A percentile compares a stretch with the other conserved stretches of the same genome.
Conservation (phyloP, 2,329 filamentous ascomycete genomes). For the Botrytis sinoallii region DNA sequence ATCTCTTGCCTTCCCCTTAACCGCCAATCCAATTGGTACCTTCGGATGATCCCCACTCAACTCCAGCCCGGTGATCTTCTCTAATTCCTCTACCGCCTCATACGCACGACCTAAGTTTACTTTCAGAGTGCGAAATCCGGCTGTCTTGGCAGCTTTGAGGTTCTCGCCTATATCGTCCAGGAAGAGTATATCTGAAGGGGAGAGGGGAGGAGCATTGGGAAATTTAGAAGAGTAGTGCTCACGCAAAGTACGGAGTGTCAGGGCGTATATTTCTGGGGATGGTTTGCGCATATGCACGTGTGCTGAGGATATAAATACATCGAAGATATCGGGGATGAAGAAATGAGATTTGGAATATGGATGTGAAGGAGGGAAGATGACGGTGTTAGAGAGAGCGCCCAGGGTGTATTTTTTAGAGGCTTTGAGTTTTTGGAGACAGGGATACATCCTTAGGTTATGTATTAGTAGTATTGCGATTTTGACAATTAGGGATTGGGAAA, state of each 20-base stretch:
- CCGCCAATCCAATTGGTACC: constrained; percentile 26
- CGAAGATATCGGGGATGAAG: constrained; percentile 63
- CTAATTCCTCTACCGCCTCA: constrained; percentile 79
- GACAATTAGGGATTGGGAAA: no score
- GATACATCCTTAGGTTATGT: constrained; percentile 63
- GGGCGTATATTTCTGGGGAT: constrained; percentile 74
- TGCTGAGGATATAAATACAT: constrained; percentile 83
- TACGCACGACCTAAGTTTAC: constrained; percentile 74
- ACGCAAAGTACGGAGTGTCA: constrained; percentile 46
- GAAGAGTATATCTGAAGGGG: constrained; percentile 72
- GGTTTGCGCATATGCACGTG: constrained; percentile 88
- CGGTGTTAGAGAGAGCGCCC: constrained; percentile 85
- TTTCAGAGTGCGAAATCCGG: constrained; percentile 81
- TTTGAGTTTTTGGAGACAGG: constrained; percentile 69
- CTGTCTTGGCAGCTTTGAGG: constrained; percentile 70
- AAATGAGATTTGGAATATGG: constrained; percentile 44
- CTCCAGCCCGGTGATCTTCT: constrained; percentile 66
- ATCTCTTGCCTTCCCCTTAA: constrained; percentile 15
- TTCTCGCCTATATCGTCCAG: constrained; percentile 89
- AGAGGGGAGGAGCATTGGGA: constrained; percentile 44
- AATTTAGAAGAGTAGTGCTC: background rate
- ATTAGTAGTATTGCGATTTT: background rate
- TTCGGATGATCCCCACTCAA: constrained; percentile 42
- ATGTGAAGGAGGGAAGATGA: constrained; percentile 77
- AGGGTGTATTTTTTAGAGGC: constrained; percentile 65